These are phyloP conservation scores for Angomonas deanei DNA, from an alignment of 208 protist genomes.

Conservation along the genomic window DNA sequence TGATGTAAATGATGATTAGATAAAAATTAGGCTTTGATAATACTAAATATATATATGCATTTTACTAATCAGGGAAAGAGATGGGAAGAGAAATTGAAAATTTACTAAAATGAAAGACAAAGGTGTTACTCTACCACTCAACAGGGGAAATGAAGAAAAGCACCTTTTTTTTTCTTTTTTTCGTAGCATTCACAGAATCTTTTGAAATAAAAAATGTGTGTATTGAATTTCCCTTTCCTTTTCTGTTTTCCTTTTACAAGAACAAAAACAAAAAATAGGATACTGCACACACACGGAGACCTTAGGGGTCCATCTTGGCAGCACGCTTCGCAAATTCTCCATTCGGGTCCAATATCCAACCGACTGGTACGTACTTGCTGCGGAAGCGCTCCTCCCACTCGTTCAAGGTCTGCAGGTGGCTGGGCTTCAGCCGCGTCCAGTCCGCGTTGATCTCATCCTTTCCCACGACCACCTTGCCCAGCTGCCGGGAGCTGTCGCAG, in stretches of 20 bases:
- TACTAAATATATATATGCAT: background rate
- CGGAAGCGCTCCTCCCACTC: conserved; percentile 83
- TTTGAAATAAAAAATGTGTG: no score
- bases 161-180: no score
- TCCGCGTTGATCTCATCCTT: conserved; percentile 76
- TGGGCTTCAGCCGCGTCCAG: conserved; percentile 68
- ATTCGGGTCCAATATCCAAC: conserved; percentile 64
- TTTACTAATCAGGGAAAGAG: background rate
- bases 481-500: conserved; percentile 75
- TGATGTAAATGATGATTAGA: background rate
- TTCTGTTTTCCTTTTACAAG: background rate
- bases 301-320: conserved; percentile 36
- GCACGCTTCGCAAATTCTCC: conserved; percentile 47
- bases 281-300: no score
- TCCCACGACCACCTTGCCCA: conserved; percentile 79
- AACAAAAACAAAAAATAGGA: no score
- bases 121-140: no score
- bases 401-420: conserved; percentile 62
- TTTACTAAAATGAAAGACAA: background rate
- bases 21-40: conserved; percentile 8
- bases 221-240: no score
- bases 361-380: conserved; percentile 77
- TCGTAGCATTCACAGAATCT: no score
- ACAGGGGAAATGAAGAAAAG: no score
- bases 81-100: conserved; percentile 17